A percentile compares a stretch with the other conserved stretches of the same genome.
Evolutionary conservation across 192 early-diverging fungal genomes (phyloP).

Genomic region (Coemansia sp.): DNA sequence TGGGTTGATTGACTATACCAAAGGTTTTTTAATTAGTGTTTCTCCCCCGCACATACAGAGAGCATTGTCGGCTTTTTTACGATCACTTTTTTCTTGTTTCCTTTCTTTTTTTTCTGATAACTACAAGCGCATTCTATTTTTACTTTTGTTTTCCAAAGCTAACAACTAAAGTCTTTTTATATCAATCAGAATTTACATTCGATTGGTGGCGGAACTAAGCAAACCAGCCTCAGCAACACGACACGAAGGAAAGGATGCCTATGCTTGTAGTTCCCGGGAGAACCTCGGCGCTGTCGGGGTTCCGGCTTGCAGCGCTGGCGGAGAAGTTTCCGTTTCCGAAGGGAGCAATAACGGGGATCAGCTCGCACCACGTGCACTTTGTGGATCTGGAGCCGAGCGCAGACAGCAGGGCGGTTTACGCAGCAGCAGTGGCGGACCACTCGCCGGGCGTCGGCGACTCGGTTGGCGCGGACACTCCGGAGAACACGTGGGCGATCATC

Average conservation of each 20-base stretch:
- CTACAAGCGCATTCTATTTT: neutral
- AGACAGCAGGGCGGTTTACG: slow-evolving; percentile 51
- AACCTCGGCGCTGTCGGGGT: slow-evolving; percentile 71
- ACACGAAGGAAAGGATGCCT: slow-evolving; percentile 17
- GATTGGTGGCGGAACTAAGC: neutral
- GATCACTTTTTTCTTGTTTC: too few relatives aligned
- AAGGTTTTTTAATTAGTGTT: too few relatives aligned
- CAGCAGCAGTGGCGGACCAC: slow-evolving; percentile 40
- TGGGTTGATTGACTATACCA: too few relatives aligned
- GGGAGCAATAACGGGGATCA: slow-evolving; percentile 57
- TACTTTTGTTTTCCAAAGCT: neutral
- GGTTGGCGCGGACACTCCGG: slow-evolving; percentile 15
- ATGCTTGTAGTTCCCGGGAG: slow-evolving; percentile 90
- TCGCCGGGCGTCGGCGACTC: slow-evolving; percentile 25
- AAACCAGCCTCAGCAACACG: neutral
- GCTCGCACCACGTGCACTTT: slow-evolving; percentile 77
- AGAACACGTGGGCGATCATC: slow-evolving; percentile 33
- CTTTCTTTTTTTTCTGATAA: too few relatives aligned
- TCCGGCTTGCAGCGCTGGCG: slow-evolving; percentile 64
- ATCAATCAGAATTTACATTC: neutral
- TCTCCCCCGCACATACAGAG: too few relatives aligned
- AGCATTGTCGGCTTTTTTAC: too few relatives aligned
- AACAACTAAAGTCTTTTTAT: neutral
- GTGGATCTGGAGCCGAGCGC: slow-evolving; percentile 56
- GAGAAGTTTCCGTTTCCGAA: slow-evolving; percentile 60